Conservation (phyloP, 441 rosid species). For the Pelargonium citronellum region DNA sequence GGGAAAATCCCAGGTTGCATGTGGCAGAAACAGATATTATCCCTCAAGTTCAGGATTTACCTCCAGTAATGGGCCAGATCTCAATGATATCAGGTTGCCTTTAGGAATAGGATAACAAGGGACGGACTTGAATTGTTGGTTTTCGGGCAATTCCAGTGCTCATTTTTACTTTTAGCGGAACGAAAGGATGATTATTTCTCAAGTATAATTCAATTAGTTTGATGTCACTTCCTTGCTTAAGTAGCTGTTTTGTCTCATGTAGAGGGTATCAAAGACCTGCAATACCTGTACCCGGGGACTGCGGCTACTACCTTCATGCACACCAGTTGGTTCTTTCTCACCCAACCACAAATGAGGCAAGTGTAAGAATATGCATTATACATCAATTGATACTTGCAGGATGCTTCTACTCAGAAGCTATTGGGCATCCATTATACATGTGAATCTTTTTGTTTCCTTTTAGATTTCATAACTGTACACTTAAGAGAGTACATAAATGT, state of each 20-base stretch:
- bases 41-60: too few relatives aligned
- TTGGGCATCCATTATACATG: not conserved
- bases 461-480: not conserved
- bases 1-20: too few relatives aligned
- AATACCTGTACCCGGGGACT: constrained; percentile 86
- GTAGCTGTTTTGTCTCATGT: constrained; percentile 13
- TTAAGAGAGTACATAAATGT: too few relatives aligned
- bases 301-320: constrained; percentile 82
- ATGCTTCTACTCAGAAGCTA: not conserved
- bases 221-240: not conserved
- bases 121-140: too few relatives aligned
- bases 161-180: too few relatives aligned
- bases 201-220: too few relatives aligned
- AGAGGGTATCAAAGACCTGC: constrained; percentile 71
- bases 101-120: too few relatives aligned
- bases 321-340: constrained; percentile 55
- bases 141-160: too few relatives aligned
- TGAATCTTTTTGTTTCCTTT: not conserved
- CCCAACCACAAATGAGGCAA: constrained; percentile 54
- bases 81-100: too few relatives aligned
- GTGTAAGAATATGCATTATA: not conserved
- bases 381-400: not conserved
- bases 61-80: too few relatives aligned
- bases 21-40: too few relatives aligned
- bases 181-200: too few relatives aligned